These are phyloP conservation scores for Aspergillus sp. DNA, from an alignment of 2,329 filamentous ascomycete genomes.

Conservation along the genomic window DNA sequence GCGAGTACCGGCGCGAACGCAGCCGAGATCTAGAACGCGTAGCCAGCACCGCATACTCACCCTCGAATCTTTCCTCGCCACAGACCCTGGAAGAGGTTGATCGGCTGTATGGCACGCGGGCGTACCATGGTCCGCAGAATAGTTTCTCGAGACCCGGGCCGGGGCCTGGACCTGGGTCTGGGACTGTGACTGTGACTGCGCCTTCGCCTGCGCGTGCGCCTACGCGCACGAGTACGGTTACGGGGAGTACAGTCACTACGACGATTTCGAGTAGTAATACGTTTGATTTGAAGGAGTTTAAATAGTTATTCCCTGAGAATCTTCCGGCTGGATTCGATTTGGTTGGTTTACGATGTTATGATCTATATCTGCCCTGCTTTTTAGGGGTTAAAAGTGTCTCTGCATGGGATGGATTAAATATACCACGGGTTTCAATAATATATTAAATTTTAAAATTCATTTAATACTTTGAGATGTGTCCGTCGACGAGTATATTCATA, in stretches of 20 bases:
- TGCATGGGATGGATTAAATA: too few species aligned
- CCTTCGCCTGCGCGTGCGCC: too few species aligned
- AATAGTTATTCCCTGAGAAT: too few species aligned
- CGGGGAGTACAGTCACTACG: background rate
- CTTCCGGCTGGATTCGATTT: background rate
- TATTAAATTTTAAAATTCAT: too few species aligned
- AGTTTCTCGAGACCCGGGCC: background rate
- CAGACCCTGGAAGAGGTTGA: background rate
- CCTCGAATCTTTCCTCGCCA: background rate
- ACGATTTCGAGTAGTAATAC: background rate
- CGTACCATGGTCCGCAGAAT: background rate
- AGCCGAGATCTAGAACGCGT: background rate
- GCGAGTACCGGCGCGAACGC: background rate
- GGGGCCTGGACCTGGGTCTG: background rate
- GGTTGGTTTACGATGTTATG: background rate
- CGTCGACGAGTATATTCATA: too few species aligned
- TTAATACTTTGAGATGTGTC: too few species aligned
- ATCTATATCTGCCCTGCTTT: background rate
- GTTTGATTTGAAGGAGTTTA: background rate
- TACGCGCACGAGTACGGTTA: too few species aligned
- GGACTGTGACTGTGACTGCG: background rate
- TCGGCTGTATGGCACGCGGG: background rate
- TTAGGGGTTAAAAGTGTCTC: too few species aligned
- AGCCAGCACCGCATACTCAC: background rate
- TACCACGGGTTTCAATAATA: too few species aligned